Percentiles rank a stretch among this genome's conserved stretches.
Evolutionary conservation across 2,329 filamentous ascomycete species (phyloP).

Genomic region (Aspergillus aculeatinus): DNA sequence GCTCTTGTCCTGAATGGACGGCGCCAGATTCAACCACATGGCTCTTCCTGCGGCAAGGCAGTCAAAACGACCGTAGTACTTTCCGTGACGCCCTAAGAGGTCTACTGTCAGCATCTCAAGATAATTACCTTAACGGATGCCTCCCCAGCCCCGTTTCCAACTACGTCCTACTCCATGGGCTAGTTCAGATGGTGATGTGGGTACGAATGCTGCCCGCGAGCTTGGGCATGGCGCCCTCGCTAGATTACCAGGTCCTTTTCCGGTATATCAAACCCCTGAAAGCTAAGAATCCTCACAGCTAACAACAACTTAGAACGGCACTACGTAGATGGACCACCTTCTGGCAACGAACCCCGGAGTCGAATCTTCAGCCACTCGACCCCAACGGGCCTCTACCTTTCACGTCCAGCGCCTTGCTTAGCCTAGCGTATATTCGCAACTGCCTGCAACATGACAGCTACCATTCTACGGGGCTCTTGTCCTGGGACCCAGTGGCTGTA

Average conservation of each 20-base stretch:
- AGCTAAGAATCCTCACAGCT: background rate
- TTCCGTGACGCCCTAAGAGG: background rate
- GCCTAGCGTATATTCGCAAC: constrained; percentile 9
- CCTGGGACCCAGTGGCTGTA: background rate
- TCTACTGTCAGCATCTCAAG: background rate
- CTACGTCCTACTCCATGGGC: constrained; percentile 7
- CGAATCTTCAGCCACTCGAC: constrained; percentile 6
- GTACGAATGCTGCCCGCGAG: background rate
- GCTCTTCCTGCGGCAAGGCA: constrained; percentile 1
- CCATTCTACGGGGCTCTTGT: background rate
- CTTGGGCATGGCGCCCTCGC: background rate
- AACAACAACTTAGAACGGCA: background rate
- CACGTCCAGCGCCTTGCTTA: constrained; percentile 7
- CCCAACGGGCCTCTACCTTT: constrained; percentile 11
- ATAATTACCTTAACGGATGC: background rate
- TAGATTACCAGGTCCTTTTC: background rate
- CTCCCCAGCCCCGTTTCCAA: constrained; percentile 1
- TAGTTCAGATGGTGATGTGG: constrained; percentile 6
- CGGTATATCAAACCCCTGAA: background rate
- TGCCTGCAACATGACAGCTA: background rate
- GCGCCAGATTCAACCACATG: constrained; percentile 6
- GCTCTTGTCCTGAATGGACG: constrained; percentile 9
- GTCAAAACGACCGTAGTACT: background rate
- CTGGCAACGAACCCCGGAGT: constrained; percentile 13
- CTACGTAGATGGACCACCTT: constrained; percentile 3